Evolutionary conservation across 2,329 filamentous ascomycete genomes (phyloP), one percentile per base, ranked within the genome.

Genomic region (Raffaelea arxii): DNA sequence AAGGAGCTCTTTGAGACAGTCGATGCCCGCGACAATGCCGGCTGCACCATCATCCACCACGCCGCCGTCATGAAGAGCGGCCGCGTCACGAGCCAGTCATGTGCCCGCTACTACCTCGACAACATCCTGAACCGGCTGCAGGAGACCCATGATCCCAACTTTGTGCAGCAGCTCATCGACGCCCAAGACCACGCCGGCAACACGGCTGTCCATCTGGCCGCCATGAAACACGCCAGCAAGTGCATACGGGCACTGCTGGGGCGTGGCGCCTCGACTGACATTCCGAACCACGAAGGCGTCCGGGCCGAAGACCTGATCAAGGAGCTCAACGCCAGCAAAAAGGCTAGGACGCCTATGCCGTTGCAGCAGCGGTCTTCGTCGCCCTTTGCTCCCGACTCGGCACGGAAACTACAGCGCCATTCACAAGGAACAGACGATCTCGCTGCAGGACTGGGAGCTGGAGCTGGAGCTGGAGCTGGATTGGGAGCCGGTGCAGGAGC

Each of bases 61-160:
- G 90, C 94, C 38, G 87, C 90, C 18, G 84, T 86, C 45, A 91
- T 91, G 56, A 94, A 91, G 48, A 82, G 82, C 55, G 86, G 84
- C 44, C 84, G 88, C 43, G 68, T 77, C 5, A 86, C 85, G 51
- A 95, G 91, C 63, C 89, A 90, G 60, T 83, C 86, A 21, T 94
- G 86, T 58, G 89, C 90, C 25, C 78, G 88, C 27, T 97, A 97
- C 63, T 98, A 98, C 64, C 77, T 95, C 25, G 91, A 97, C 62
- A 84, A 84, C 53, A 82, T 97, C 51, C 73, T 97, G 46, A 91
- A 94, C 63, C 89, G 84, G 62, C 77, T 98, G 50, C 79, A 82
- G 51, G 87, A 94, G 57, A 79, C 81, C 1, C 79, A 86, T 54
- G 80, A 87, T 5, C 82, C 82, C 9, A 78, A 82, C 47, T 81